phyloP scores from a whole-genome alignment of 495 filamentous ascomycete species.

The Diplogelasinospora grovesii region DNA sequence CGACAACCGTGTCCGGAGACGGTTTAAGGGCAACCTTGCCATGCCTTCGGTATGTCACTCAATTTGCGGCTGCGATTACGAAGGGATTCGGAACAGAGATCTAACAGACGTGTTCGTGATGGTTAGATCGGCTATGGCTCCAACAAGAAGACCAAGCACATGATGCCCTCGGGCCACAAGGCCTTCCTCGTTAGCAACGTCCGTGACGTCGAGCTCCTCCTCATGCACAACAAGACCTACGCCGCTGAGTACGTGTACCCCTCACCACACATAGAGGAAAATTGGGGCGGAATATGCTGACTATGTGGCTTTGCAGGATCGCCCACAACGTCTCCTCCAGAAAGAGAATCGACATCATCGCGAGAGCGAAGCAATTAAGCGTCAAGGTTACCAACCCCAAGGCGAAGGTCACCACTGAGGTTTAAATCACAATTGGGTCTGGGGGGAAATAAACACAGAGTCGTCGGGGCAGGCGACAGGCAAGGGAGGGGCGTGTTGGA shows the following conservation, averaged over 20 bases:
- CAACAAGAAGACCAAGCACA: slow-evolving; percentile 97
- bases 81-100: slow-evolving; percentile 1
- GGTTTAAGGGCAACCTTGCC: slow-evolving; percentile 88
- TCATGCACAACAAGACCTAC: slow-evolving; percentile 99
- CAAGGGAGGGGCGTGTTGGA: not conserved
- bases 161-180: slow-evolving; percentile 99
- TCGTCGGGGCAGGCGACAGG: not conserved
- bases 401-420: slow-evolving; percentile 95
- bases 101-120: slow-evolving; percentile 15
- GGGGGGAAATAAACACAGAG: not conserved
- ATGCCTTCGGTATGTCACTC: slow-evolving; percentile 88
- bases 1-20: slow-evolving; percentile 74
- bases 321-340: slow-evolving; percentile 92
- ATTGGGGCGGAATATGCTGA: too few species aligned
- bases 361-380: slow-evolving; percentile 90
- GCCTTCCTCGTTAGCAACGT: slow-evolving; percentile 97
- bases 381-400: slow-evolving; percentile 99
- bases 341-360: slow-evolving; percentile 96
- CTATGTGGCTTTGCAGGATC: too few species aligned
- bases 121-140: slow-evolving; percentile 89
- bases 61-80: not conserved
- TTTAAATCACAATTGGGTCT: slow-evolving; percentile 50
- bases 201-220: slow-evolving; percentile 89
- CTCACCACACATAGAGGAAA: too few species aligned
- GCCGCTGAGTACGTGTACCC: slow-evolving; percentile 83